Conservation (phyloP, 2,329 filamentous ascomycete genomes). For the Cordyceps cicadae region DNA sequence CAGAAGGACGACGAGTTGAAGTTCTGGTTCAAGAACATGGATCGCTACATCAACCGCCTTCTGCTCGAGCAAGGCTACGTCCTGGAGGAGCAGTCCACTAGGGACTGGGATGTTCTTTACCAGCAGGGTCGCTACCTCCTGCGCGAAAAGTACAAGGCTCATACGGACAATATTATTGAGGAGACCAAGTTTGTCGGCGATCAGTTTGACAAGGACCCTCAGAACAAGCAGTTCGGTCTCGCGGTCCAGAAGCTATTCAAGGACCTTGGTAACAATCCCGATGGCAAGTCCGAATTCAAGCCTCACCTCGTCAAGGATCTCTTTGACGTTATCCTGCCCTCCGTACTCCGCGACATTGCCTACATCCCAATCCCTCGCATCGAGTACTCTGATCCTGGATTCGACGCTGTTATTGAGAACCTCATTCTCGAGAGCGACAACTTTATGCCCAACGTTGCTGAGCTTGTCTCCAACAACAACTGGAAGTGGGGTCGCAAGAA, state of each 20-base stretch:
- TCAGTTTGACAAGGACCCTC: constrained; percentile 81
- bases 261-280: constrained; percentile 76
- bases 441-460: constrained; percentile 84
- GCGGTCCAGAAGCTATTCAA: constrained; percentile 78
- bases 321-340: constrained; percentile 76
- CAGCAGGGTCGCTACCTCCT: constrained; percentile 81
- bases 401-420: constrained; percentile 90
- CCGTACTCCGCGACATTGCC: constrained; percentile 70
- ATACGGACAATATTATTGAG: constrained; percentile 79
- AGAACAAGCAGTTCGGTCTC: constrained; percentile 72
- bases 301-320: constrained; percentile 85
- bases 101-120: constrained; percentile 77
- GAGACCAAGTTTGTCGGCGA: constrained; percentile 84
- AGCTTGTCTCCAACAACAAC: constrained; percentile 87
- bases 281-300: constrained; percentile 85
- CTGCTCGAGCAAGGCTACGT: constrained; percentile 88
- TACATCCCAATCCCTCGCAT: constrained; percentile 93
- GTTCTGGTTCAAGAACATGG: constrained; percentile 75
- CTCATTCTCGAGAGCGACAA: constrained; percentile 94
- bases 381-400: constrained; percentile 75
- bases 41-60: constrained; percentile 72
- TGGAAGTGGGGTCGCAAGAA: constrained; percentile 92
- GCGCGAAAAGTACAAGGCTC: constrained; percentile 75
- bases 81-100: constrained; percentile 68
- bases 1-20: constrained; percentile 80